Evolutionary conservation across 495 filamentous ascomycete genomes (phyloP).

Genomic region (Lasiosphaeria hispida): DNA sequence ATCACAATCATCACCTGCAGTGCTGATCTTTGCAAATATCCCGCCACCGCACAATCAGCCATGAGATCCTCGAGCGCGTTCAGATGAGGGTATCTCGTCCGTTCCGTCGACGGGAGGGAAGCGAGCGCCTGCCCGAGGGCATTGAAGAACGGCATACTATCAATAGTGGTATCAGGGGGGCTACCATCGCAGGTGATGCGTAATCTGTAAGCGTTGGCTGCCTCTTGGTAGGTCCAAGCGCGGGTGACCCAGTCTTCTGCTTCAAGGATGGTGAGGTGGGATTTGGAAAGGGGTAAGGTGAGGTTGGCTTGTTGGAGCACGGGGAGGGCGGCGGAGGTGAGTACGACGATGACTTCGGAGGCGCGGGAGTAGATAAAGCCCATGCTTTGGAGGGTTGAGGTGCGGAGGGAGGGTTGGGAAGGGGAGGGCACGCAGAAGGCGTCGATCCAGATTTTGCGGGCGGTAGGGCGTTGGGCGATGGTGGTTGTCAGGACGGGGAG

Average conservation of each 20-base stretch:
- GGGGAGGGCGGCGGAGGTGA: neutral
- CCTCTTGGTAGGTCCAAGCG: slow-evolving; percentile 14
- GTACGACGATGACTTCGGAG: neutral
- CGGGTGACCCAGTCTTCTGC: slow-evolving; percentile 5
- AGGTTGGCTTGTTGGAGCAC: neutral
- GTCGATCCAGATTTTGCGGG: slow-evolving; percentile 2
- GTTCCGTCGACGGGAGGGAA: too few relatives aligned
- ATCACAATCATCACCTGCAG: slow-evolving; percentile 2
- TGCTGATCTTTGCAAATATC: neutral
- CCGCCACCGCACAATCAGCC: neutral
- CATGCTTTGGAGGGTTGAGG: slow-evolving; percentile 3
- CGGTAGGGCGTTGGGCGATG: neutral
- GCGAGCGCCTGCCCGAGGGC: neutral
- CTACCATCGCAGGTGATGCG: neutral
- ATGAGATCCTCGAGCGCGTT: slow-evolving; percentile 1
- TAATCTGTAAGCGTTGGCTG: neutral
- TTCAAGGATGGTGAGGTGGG: neutral
- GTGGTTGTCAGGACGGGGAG: neutral
- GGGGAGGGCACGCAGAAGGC: neutral
- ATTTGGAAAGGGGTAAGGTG: neutral
- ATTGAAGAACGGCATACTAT: too few relatives aligned
- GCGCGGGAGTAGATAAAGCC: slow-evolving; percentile 7
- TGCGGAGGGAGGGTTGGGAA: neutral
- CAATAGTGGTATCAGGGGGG: too few relatives aligned
- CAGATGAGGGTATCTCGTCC: neutral